These are phyloP conservation scores for Thermochaetoides dissita DNA, from an alignment of 2,329 filamentous ascomycete species.

Conservation along the genomic window DNA sequence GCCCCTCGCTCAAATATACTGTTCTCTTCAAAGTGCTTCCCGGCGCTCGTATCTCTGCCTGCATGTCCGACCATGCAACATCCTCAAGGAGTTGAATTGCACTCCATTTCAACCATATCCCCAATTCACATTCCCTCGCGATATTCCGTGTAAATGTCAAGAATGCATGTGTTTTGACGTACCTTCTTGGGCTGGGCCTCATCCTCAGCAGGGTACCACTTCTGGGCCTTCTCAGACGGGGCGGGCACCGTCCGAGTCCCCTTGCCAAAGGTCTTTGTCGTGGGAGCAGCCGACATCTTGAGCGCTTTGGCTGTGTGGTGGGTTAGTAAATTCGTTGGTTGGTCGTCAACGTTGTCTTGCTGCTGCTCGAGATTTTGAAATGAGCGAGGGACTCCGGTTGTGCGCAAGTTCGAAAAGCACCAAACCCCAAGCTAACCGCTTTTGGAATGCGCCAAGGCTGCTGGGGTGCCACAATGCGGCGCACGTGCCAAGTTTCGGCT, in stretches of 20 bases:
- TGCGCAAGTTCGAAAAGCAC: conserved; percentile 17
- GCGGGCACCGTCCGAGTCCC: conserved; percentile 83
- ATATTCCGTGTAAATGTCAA: conserved; percentile 6
- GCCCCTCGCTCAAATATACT: too few species aligned
- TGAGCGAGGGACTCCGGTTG: conserved; percentile 14
- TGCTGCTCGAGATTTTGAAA: conserved; percentile 19
- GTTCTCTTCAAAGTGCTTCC: too few species aligned
- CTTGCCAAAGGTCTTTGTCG: conserved; percentile 95
- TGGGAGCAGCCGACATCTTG: conserved; percentile 58
- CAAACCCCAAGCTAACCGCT: conserved; percentile 18
- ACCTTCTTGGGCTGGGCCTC: conserved; percentile 85
- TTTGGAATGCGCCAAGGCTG: conserved; percentile 10
- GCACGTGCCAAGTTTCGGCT: conserved; percentile 12
- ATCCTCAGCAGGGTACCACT: conserved; percentile 98
- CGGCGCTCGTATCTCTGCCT: too few species aligned
- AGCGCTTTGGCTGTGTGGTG: conserved; percentile 21
- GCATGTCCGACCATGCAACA: too few species aligned
- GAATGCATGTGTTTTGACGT: conserved; percentile 34
- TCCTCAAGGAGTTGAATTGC: neutral
- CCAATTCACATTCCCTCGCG: conserved; percentile 1
- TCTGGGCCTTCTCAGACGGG: conserved; percentile 82
- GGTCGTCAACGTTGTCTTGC: conserved; percentile 17
- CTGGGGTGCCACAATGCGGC: conserved; percentile 4
- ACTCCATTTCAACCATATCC: conserved; percentile 3
- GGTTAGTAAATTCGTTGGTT: conserved; percentile 17